phyloP scores from a whole-genome alignment of 257 asterid species.

The Verbena officinalis region DNA sequence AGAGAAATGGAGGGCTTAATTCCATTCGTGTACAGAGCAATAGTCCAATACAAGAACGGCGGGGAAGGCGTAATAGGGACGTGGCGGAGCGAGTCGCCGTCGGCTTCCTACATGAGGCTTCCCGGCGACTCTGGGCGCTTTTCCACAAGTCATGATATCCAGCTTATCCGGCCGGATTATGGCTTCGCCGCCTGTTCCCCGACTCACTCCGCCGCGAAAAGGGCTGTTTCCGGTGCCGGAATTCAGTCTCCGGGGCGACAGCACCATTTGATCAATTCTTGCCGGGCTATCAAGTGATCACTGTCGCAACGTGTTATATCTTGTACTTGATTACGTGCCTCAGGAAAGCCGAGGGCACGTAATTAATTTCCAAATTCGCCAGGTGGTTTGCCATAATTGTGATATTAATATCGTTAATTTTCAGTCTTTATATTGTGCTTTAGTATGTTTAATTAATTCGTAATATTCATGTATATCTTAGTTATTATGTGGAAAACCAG shows the following conservation, averaged over 20 bases:
- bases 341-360: constrained; percentile 34
- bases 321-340: constrained; percentile 29
- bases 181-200: constrained; percentile 47
- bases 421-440: neutral
- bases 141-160: constrained; percentile 40
- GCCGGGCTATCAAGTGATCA: constrained; percentile 43
- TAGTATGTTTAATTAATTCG: neutral
- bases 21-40: constrained; percentile 81
- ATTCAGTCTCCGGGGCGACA: constrained; percentile 39
- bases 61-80: constrained; percentile 39
- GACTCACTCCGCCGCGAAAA: constrained; percentile 32
- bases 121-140: constrained; percentile 81
- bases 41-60: constrained; percentile 71
- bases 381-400: constrained; percentile 20
- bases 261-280: constrained; percentile 34
- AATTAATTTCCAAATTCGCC: constrained; percentile 12
- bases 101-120: constrained; percentile 60
- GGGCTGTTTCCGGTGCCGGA: constrained; percentile 28
- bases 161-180: constrained; percentile 48
- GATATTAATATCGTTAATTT: constrained; percentile 4
- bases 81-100: constrained; percentile 58
- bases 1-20: constrained; percentile 78
- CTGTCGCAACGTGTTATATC: neutral
- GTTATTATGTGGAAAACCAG: constrained; percentile 39
- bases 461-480: neutral